These are phyloP conservation scores for Apiotrichum domesticum DNA, from an alignment of 1,284 basidiomycete species.

Conservation along the genomic window DNA sequence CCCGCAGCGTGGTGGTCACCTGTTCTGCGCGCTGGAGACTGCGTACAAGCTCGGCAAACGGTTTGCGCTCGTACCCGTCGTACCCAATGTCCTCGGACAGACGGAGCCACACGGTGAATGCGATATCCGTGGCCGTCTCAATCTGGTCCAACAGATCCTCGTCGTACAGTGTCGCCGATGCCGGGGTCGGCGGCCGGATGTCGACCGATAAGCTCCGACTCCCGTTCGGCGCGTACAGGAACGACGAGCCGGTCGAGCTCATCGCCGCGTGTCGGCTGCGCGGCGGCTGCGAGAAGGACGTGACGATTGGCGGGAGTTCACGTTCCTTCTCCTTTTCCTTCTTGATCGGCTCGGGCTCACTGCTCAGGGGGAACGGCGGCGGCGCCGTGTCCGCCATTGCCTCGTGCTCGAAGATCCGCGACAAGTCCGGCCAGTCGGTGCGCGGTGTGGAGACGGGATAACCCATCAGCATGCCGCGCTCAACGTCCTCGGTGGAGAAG, in stretches of 20 bases:
- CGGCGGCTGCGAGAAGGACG: constrained; percentile 16
- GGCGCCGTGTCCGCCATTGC: not conserved
- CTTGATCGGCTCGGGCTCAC: constrained; percentile 11
- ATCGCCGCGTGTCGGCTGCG: constrained; percentile 27
- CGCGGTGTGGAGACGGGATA: constrained; percentile 26
- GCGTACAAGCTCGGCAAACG: constrained; percentile 37
- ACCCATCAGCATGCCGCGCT: constrained; percentile 74
- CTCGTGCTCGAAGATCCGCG: constrained; percentile 13
- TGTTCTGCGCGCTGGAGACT: constrained; percentile 40
- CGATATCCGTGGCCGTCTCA: constrained; percentile 48
- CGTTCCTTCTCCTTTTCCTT: not conserved
- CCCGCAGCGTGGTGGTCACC: constrained; percentile 32
- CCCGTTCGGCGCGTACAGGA: constrained; percentile 5
- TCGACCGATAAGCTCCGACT: constrained; percentile 38
- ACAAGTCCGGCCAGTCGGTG: constrained; percentile 10
- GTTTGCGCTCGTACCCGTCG: constrained; percentile 14
- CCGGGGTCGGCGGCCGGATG: constrained; percentile 42
- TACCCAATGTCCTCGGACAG: constrained; percentile 47
- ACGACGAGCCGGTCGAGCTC: constrained; percentile 32
- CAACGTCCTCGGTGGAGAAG: constrained; percentile 84
- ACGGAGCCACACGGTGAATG: constrained; percentile 48
- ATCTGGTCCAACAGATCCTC: constrained; percentile 49
- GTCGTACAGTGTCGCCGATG: constrained; percentile 45
- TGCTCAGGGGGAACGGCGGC: constrained; percentile 15
- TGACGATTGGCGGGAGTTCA: constrained; percentile 15